These are phyloP conservation scores for Stachybotrys elegans DNA, from an alignment of 2,329 filamentous ascomycete species.

Conservation along the genomic window DNA sequence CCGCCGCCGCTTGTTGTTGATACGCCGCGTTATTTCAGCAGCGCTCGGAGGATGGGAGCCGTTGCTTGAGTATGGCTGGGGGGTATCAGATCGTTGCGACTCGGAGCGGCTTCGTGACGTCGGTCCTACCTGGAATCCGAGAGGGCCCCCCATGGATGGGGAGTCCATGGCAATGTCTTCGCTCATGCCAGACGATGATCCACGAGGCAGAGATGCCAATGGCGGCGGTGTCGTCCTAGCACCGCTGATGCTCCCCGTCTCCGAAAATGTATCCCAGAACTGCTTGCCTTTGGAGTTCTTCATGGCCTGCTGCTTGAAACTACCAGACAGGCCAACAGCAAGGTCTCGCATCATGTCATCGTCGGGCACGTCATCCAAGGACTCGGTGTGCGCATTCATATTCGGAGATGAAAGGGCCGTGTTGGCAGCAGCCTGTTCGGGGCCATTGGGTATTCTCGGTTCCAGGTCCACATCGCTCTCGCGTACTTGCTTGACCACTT, in stretches of 20 bases:
- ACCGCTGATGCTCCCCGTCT: constrained; percentile 50
- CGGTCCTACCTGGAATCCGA: constrained; percentile 22
- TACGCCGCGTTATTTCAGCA: constrained; percentile 71
- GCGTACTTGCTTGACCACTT: constrained; percentile 91
- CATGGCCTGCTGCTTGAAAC: constrained; percentile 70
- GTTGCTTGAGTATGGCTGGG: constrained; percentile 19
- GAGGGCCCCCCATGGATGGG: constrained; percentile 40
- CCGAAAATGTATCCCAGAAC: constrained; percentile 73
- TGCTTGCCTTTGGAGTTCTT: constrained; percentile 66
- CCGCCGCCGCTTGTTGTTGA: constrained; percentile 75
- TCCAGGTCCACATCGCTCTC: constrained; percentile 74
- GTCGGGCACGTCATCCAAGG: constrained; percentile 64
- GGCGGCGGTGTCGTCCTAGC: constrained; percentile 59
- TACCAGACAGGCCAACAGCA: constrained; percentile 47
- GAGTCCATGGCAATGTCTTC: constrained; percentile 73
- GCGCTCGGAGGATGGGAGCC: constrained; percentile 52
- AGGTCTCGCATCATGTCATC: constrained; percentile 62
- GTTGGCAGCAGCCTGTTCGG: constrained; percentile 42
- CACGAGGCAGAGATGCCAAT: constrained; percentile 54
- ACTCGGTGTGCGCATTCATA: constrained; percentile 54
- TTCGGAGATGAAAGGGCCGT: constrained; percentile 66
- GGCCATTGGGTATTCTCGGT: constrained; percentile 30
- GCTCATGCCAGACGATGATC: constrained; percentile 55
- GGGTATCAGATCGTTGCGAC: constrained; percentile 23
- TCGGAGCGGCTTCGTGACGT: constrained; percentile 6